Evolutionary conservation across 176 grass and related monocot species (phyloP).

Genomic region (Chloris gayana): DNA sequence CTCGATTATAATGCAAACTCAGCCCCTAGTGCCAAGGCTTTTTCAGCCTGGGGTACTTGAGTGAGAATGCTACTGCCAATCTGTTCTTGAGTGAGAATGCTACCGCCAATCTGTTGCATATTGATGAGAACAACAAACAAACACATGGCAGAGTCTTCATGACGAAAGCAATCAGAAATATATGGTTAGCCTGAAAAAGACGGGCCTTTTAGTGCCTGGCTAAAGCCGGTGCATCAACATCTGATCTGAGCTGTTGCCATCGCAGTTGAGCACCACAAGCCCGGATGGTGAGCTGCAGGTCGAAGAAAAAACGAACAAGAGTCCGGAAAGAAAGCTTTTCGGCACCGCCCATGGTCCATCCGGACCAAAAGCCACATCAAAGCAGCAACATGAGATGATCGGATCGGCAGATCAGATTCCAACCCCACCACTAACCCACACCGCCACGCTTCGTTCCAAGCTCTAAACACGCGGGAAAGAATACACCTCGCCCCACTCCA

Average conservation of each 20-base stretch:
- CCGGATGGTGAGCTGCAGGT: not conserved
- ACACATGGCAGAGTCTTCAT: not conserved
- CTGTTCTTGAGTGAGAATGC: not conserved
- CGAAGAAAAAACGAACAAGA: not conserved
- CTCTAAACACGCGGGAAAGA: constrained; percentile 31
- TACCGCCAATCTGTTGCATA: not conserved
- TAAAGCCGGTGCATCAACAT: constrained; percentile 5
- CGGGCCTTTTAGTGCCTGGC: not conserved
- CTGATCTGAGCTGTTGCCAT: constrained; percentile 38
- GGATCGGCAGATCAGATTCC: constrained; percentile 13
- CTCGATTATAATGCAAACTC: not conserved
- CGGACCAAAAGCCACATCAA: not conserved
- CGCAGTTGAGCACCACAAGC: constrained; percentile 2
- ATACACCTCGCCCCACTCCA: not conserved
- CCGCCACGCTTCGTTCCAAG: not conserved
- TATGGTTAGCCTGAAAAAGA: not conserved
- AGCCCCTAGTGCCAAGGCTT: not conserved
- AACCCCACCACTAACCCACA: not conserved
- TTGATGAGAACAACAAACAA: not conserved
- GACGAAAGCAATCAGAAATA: not conserved
- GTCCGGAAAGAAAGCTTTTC: constrained; percentile 34
- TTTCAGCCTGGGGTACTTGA: not conserved
- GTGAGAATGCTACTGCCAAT: not conserved
- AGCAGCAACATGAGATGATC: not conserved
- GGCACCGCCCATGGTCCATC: constrained; percentile 42